phyloP scores from a whole-genome alignment of 2,329 filamentous ascomycete species.

The Exophiala oligosperma region DNA sequence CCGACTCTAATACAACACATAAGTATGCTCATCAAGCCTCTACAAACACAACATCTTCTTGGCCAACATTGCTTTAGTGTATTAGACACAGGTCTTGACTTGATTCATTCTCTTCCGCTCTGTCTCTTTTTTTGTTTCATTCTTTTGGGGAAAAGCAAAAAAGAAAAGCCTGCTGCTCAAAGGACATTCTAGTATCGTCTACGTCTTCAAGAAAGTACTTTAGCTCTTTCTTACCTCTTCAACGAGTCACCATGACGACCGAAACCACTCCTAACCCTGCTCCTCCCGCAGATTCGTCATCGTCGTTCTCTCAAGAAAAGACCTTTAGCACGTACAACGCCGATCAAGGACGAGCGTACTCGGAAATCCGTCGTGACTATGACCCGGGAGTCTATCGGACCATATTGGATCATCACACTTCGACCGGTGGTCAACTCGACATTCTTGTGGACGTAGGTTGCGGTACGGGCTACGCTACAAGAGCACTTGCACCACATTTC shows the following conservation, averaged over 20 bases:
- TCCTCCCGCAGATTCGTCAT: no score
- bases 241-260: not conserved
- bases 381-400: slow-evolving; percentile 46
- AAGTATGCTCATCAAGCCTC: no score
- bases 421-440: slow-evolving; percentile 46
- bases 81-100: no score
- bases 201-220: no score
- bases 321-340: slow-evolving; percentile 50
- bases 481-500: slow-evolving; percentile 50
- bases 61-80: not conserved
- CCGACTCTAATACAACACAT: not conserved
- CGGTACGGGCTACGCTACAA: slow-evolving; percentile 55
- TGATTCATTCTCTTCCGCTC: no score
- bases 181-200: no score
- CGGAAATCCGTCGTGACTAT: slow-evolving; percentile 46
- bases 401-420: slow-evolving; percentile 49
- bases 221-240: no score
- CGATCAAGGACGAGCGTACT: slow-evolving; percentile 49
- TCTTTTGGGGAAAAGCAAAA: no score
- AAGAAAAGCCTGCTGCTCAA: no score
- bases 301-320: slow-evolving; percentile 20
- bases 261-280: not conserved
- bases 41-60: not conserved
- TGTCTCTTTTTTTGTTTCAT: no score
- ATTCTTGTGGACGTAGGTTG: slow-evolving; percentile 57